These are phyloP conservation scores for Canavalia ensiformis DNA, from an alignment of 306 rosid genomes.

Conservation along the genomic window DNA sequence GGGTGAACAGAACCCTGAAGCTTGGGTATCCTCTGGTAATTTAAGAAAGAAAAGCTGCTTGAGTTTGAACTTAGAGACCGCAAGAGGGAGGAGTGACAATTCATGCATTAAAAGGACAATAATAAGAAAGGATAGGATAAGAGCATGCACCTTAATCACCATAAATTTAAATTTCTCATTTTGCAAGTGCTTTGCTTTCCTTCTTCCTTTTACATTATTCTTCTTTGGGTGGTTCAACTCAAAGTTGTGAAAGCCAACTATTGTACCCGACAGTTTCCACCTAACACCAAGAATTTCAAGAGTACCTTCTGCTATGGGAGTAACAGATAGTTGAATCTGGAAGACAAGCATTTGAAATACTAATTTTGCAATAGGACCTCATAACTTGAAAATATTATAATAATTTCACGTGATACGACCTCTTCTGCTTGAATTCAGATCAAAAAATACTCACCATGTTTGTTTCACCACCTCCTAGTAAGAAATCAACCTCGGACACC, in stretches of 20 bases:
- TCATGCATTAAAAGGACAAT: conserved; percentile 12
- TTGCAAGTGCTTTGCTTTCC: conserved; percentile 59
- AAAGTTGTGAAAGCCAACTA: conserved; percentile 84
- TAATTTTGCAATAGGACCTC: conserved; percentile 24
- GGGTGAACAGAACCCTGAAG: conserved; percentile 76
- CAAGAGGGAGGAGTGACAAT: not conserved
- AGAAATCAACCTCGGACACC: conserved; percentile 76
- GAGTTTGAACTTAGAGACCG: conserved; percentile 38
- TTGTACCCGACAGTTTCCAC: conserved; percentile 86
- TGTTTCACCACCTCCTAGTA: conserved; percentile 77
- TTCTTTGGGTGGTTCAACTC: conserved; percentile 67
- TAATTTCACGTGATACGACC: not conserved
- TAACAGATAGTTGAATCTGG: conserved; percentile 93
- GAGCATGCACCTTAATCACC: conserved; percentile 79
- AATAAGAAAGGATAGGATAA: conserved; percentile 31
- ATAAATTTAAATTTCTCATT: conserved; percentile 75
- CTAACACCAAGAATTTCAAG: conserved; percentile 84
- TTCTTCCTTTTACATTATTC: conserved; percentile 64
- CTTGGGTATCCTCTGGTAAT: conserved; percentile 85
- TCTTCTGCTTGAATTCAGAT: conserved; percentile 9
- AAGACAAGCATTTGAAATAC: conserved; percentile 40
- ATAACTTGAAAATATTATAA: conserved; percentile 15
- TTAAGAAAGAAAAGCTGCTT: conserved; percentile 38
- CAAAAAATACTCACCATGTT: conserved; percentile 69
- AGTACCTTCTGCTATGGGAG: conserved; percentile 80